Evolutionary conservation across 495 filamentous ascomycete species (phyloP), one percentile per base, ranked within the genome.

Genomic region (Physcia stellaris): DNA sequence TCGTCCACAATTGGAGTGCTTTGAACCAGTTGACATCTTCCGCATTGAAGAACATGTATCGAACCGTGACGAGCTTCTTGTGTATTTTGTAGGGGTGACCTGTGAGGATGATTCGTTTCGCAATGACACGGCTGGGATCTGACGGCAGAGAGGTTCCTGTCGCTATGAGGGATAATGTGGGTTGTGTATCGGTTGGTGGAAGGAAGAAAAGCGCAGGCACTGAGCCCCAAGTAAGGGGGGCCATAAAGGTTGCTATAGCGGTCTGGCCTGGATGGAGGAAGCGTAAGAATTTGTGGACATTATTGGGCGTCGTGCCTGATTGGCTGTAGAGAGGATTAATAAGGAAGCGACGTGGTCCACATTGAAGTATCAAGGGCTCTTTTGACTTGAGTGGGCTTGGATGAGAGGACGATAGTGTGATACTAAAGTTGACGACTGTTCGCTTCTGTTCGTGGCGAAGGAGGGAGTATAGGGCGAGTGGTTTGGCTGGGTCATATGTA

Each of bases 31-130:
- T 68, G 30, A 98, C 80, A 53, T 98, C 92, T 58, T 93, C 85
- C 12, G 71, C 57, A 60, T 94, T 93, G 73, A 98, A 98, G 68
- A 98, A 98, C 90, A 98, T 96, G 70, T 96, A 96, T 18, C 90
- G 79, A 17, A 98, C 76, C 1, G 92, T 96, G 39, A 96, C 92
- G 18, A 96, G 63, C 58, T 82, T 84, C 65, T 88, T 90, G 71
- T 98, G 87, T 50, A 98, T 96, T 66, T 98, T 95, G 64, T 82
- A 94, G 0, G 92, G 88, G 56, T 96, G 90, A 27, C 90, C 90
- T 0, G 90, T 94, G 39, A 98, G 68, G 43, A 96, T 86, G 45
- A 90, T 77, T 38, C 90, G 79, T 62, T 98, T 98, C 43, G 87
- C 86, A 37, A 96, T 75, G 13, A 96, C 79, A 29, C 92, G 80